Evolutionary conservation across 345 rosid species (phyloP), one percentile per base, ranked within the genome.

Genomic region (Salix purpurea): DNA sequence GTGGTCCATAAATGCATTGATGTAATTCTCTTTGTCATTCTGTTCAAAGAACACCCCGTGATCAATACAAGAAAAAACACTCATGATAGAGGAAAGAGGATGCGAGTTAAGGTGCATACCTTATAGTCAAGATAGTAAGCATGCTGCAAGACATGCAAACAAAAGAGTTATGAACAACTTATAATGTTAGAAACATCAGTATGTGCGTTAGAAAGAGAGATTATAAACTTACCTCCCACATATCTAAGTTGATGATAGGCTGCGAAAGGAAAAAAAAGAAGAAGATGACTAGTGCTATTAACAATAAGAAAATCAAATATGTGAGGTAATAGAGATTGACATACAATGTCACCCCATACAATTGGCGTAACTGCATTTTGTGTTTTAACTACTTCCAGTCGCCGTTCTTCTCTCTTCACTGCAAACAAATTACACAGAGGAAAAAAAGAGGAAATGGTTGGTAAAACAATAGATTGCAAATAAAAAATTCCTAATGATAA

Each of bases 121-220:
- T 90, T 95, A 84, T 88, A 89, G 85, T 95, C 99, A 71, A 88
- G 82, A 87, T 95, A 95, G 85, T 95, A 95, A 78, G 97, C 87
- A 81, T 95, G 99, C 99, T 95, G 94, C 86, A 85, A 82, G 7
- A 50, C 62, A 52, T 23, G 26, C 39, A 67, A 67, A 4, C 46
- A 72, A n/a, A 23, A 39, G 77, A 66, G 46, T 32, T 21, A 66
- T 28, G 1, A 26, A 28, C 30, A 69, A 28, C 32, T 44, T 30
- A 32, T 18, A 40, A 56, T 12, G 40, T n/a, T 26, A 40, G 56
- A 65, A 78, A 1, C 48, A 77, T 30, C 39, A 26, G 39, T 23
- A 32, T 65, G 23, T 24, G 8, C 8, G 58, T 15, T 9, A 26
- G 76, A 73, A 80, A 76, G 52, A 73, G 76, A 71, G 48, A 67